These are phyloP conservation scores for Pugionium dolabratum DNA, from an alignment of 345 rosid genomes.

Conservation along the genomic window DNA sequence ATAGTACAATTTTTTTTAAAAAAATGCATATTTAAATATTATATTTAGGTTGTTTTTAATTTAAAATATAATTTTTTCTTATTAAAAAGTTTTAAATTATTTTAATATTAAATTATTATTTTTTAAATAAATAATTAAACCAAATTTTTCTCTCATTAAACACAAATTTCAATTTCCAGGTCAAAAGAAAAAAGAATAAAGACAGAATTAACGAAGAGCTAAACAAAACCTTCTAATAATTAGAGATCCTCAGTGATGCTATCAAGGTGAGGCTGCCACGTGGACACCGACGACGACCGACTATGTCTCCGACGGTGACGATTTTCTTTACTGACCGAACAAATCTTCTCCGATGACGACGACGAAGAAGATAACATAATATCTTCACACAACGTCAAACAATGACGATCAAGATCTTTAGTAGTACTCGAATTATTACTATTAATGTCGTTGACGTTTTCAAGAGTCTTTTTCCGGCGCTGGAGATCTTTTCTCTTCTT, in stretches of 20 bases:
- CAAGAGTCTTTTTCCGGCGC: slow-evolving; percentile 23
- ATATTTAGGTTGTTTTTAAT: slow-evolving; percentile 16
- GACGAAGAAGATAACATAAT: slow-evolving; percentile 31
- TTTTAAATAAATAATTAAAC: too few species aligned
- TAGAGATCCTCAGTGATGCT: slow-evolving; percentile 76
- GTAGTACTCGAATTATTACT: not conserved
- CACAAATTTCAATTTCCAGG: slow-evolving; percentile 8
- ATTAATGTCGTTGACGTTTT: slow-evolving; percentile 8
- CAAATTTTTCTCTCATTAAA: too few species aligned
- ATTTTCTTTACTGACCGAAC: slow-evolving; percentile 36
- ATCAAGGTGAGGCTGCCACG: slow-evolving; percentile 75
- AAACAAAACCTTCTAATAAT: slow-evolving; percentile 2
- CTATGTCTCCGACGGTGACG: slow-evolving; percentile 56
- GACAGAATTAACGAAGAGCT: slow-evolving; percentile 17
- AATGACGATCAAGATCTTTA: slow-evolving; percentile 1
- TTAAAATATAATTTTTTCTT: slow-evolving; percentile 3
- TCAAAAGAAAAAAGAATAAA: slow-evolving; percentile 25
- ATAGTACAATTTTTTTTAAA: too few species aligned
- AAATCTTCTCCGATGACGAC: slow-evolving; percentile 32
- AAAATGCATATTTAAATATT: not conserved
- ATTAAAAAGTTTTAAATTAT: too few species aligned
- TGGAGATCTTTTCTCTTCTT: slow-evolving; percentile 28
- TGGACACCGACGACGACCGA: slow-evolving; percentile 48
- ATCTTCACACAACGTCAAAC: slow-evolving; percentile 40
- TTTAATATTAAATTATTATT: too few species aligned